These are phyloP conservation scores for Cyanidioschyzon merolae DNA, from an alignment of 23 red algal genomes.

Conservation along the genomic window DNA sequence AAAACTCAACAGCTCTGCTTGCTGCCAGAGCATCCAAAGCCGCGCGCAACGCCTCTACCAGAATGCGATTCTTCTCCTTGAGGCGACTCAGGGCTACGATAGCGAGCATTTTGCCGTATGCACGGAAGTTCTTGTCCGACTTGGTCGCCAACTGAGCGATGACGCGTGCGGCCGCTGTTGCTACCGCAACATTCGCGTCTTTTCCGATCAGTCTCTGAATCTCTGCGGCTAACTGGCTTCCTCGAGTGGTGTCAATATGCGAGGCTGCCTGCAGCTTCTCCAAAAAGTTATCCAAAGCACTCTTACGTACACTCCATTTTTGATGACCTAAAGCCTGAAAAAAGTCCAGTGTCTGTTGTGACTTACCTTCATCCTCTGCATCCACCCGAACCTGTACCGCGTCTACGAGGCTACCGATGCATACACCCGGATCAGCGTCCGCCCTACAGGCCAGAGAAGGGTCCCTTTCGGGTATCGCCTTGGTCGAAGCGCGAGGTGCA, in stretches of 20 bases:
- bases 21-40: constrained; percentile 49
- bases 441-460: neutral
- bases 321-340: constrained; percentile 53
- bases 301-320: constrained; percentile 70
- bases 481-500: neutral
- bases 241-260: constrained; percentile 17
- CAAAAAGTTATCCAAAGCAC: constrained; percentile 37
- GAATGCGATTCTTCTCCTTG: constrained; percentile 65
- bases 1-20: constrained; percentile 48
- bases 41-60: constrained; percentile 39
- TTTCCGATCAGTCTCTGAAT: constrained; percentile 59
- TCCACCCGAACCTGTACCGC: constrained; percentile 8
- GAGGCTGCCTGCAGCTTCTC: neutral
- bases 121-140: neutral
- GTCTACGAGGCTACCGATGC: neutral
- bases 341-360: constrained; percentile 36
- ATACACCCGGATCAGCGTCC: neutral
- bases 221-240: constrained; percentile 37
- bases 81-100: constrained; percentile 46
- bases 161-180: constrained; percentile 38
- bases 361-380: constrained; percentile 36
- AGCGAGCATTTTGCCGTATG: constrained; percentile 17
- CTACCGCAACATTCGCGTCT: constrained; percentile 81
- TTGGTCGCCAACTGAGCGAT: constrained; percentile 27
- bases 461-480: too few species aligned